These are phyloP conservation scores for Colletotrichum godetiae DNA, from an alignment of 2,329 filamentous ascomycete species.

Conservation along the genomic window DNA sequence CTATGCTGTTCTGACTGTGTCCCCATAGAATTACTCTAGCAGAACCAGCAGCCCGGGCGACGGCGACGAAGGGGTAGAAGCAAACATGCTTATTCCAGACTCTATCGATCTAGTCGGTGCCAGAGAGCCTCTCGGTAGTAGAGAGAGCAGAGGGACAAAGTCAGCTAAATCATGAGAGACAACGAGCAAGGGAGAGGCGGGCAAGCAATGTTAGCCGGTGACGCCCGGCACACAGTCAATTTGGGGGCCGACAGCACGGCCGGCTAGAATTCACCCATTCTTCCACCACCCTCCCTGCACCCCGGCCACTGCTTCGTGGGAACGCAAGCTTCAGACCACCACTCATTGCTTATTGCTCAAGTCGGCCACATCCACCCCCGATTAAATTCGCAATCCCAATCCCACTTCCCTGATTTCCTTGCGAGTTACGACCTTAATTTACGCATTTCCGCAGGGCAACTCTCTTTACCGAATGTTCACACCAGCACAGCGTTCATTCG, in stretches of 20 bases:
- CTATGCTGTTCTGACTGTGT: slow-evolving; percentile 10
- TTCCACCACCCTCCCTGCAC: slow-evolving; percentile 19
- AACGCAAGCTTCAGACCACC: slow-evolving; percentile 32
- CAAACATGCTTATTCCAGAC: slow-evolving; percentile 10
- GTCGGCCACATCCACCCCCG: slow-evolving; percentile 17
- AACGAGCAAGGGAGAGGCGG: slow-evolving; percentile 28
- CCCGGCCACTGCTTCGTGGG: slow-evolving; percentile 27
- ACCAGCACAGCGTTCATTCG: background rate
- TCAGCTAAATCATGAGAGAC: slow-evolving; percentile 17
- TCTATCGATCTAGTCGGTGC: background rate
- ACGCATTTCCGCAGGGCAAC: background rate
- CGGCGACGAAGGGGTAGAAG: background rate
- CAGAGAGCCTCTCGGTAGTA: background rate
- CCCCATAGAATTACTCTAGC: background rate
- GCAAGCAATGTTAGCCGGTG: slow-evolving; percentile 24
- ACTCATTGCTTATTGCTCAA: slow-evolving; percentile 34
- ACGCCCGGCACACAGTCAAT: slow-evolving; percentile 29
- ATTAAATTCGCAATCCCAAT: slow-evolving; percentile 18
- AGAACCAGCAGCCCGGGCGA: slow-evolving; percentile 3
- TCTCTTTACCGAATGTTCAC: background rate
- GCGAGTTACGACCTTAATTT: slow-evolving; percentile 13
- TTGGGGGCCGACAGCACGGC: slow-evolving; percentile 23
- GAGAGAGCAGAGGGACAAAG: slow-evolving; percentile 3
- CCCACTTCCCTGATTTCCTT: slow-evolving; percentile 16
- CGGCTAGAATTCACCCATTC: slow-evolving; percentile 15